These are phyloP conservation scores for Trichoderma guizhouense DNA, from an alignment of 2,329 filamentous ascomycete genomes.

Conservation along the genomic window DNA sequence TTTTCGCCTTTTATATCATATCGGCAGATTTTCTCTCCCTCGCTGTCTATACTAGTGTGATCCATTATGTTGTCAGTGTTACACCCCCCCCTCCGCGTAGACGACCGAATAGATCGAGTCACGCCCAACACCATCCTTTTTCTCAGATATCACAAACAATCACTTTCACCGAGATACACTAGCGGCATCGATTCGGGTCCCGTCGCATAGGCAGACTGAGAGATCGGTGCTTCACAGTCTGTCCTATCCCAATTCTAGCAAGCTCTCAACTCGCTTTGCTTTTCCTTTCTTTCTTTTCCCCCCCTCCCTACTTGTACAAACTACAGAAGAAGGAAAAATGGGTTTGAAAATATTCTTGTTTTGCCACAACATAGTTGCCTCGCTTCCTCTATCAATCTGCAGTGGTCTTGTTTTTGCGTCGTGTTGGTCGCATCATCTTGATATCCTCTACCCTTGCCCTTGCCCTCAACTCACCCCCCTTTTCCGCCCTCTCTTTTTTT, in stretches of 20 bases:
- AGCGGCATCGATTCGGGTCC: neutral
- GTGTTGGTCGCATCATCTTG: neutral
- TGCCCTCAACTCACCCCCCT: neutral
- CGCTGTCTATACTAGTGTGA: neutral
- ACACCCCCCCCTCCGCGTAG: neutral
- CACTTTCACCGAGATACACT: neutral
- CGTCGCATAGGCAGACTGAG: neutral
- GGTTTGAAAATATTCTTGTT: neutral
- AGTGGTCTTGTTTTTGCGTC: neutral
- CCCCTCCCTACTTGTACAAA: neutral
- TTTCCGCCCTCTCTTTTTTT: neutral
- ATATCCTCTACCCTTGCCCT: neutral
- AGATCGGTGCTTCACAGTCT: neutral
- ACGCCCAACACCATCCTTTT: neutral
- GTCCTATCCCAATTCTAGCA: neutral
- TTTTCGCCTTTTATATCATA: neutral
- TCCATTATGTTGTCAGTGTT: neutral
- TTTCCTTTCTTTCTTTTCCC: neutral
- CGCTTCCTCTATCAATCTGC: neutral
- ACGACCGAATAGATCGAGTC: neutral
- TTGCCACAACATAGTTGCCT: neutral
- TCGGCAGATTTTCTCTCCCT: neutral
- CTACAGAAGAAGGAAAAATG: neutral
- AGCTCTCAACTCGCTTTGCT: neutral
- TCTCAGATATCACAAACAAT: conserved; percentile 4